Percentiles rank a stretch among this genome's conserved stretches.
These are phyloP conservation scores for Aspergillus viridinutans DNA, from an alignment of 2,329 filamentous ascomycete genomes.

Conservation along the genomic window DNA sequence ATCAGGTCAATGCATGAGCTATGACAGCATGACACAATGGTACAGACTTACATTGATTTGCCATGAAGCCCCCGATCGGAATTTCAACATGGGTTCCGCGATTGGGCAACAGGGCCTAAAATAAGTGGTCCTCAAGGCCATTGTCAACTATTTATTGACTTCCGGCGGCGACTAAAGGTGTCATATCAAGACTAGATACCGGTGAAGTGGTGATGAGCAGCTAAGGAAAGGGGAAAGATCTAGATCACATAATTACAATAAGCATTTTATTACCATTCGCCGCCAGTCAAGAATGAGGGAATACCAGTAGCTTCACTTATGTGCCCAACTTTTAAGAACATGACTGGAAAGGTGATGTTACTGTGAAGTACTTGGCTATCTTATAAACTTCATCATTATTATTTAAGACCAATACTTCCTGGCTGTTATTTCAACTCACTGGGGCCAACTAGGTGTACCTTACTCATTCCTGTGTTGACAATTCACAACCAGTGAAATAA, in stretches of 20 bases:
- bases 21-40: background rate
- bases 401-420: too few relatives aligned
- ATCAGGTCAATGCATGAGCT: slow-evolving; percentile 1
- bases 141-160: background rate
- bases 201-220: background rate
- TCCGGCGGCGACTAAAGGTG: background rate
- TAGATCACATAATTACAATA: background rate
- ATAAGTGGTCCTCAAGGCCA: slow-evolving; percentile 7
- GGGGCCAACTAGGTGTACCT: too few relatives aligned
- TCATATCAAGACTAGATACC: background rate
- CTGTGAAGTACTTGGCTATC: background rate
- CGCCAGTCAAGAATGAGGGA: background rate
- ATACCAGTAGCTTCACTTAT: background rate
- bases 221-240: background rate
- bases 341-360: background rate
- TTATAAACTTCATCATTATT: background rate
- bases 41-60: background rate
- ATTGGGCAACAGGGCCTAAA: slow-evolving; percentile 12
- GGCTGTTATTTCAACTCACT: background rate
- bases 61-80: slow-evolving; percentile 12
- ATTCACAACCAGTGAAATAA: too few relatives aligned
- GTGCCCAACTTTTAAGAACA: background rate
- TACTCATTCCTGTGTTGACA: too few relatives aligned
- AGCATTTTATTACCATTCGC: background rate
- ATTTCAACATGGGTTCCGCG: slow-evolving; percentile 12